Base-by-base conservation (phyloP, 1,284 basidiomycete species). In the Cystobasidium slooffiae region DNA sequence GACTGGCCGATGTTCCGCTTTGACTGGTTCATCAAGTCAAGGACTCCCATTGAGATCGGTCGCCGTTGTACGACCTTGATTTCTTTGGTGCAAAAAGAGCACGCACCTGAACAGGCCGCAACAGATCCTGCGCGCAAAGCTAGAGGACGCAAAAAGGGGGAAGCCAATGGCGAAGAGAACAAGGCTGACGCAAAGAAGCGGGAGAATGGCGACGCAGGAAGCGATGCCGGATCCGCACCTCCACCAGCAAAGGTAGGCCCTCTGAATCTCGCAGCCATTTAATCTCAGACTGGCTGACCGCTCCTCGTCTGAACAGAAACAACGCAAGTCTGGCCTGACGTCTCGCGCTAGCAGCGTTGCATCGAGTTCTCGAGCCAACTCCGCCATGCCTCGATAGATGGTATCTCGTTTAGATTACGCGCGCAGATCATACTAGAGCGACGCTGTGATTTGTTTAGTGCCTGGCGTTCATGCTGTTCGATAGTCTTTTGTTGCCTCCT, bases 1-100 rank as follows among this genome's bases (percentile, higher is more conserved):
- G 93, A 95, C 82, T 96, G 94, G 84, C 93, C 94, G 0, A 90
- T 94, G n/a, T 99, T 99, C 85, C 86, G 94, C 49, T 49, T 47
- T 59, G 39, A 66, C 68, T 49, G 49, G 65, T 99, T 98, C 85
- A 93, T 99, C 87, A 97, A 97, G 86, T 93, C 91, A 77, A 86
- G 97, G 67, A 94, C 92, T 31, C 90, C 93, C 10, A 89, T 93
- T 80, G 97, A 99, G 84, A 85, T 99, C 75, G 89, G 91, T 78
- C 85, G 96, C 78, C 85, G 97, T 69, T 97, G 94, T 79, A 91
- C 91, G 78, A 98, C 96, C 7, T 82, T 99, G 51, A 81, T 98
- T 51, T 86, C 90, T 16, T 91, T 97, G 87, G 92, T 98, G 76
- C 90, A 94, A 84, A 97, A 97, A 85, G 94, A 82, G 46, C 77